A percentile compares a stretch with the other conserved stretches of the same genome.
Evolutionary conservation across 1,284 basidiomycete genomes (phyloP).

Genomic region (Kwoniella shivajii): DNA sequence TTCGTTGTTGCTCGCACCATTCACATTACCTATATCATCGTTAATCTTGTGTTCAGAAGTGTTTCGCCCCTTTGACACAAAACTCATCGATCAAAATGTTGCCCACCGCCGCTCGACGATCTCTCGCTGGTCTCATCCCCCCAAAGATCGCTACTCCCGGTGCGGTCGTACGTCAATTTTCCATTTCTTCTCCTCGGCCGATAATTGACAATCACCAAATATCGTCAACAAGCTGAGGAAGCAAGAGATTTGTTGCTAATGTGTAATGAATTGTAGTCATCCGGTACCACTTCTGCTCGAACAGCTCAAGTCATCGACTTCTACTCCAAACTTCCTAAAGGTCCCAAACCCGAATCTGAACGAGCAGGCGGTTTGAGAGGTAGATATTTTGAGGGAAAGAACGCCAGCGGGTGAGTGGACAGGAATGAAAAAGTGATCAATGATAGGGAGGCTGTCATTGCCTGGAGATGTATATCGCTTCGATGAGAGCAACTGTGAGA

Average conservation of each 20-base stretch:
- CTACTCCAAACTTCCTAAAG: slow-evolving; percentile 86
- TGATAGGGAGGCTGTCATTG: background rate
- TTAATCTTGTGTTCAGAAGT: background rate
- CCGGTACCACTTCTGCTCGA: slow-evolving; percentile 71
- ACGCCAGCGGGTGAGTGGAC: slow-evolving; percentile 67
- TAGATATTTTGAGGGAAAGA: slow-evolving; percentile 79
- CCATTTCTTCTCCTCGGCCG: slow-evolving; percentile 2
- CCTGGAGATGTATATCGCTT: background rate
- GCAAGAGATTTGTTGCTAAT: background rate
- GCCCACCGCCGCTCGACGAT: slow-evolving; percentile 77
- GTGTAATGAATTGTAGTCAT: slow-evolving; percentile 58
- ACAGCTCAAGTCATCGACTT: slow-evolving; percentile 86
- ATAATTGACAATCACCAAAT: background rate
- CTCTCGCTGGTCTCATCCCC: slow-evolving; percentile 79
- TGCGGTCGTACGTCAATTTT: slow-evolving; percentile 67
- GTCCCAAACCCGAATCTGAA: slow-evolving; percentile 63
- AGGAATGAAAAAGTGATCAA: background rate
- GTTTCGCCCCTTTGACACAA: slow-evolving; percentile 16
- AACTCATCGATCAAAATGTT: slow-evolving; percentile 62
- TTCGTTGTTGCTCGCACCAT: too few relatives aligned
- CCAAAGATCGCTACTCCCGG: slow-evolving; percentile 92
- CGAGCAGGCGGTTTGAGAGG: slow-evolving; percentile 70
- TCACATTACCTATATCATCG: too few relatives aligned
- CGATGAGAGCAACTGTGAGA: too few relatives aligned
- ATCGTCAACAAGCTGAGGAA: background rate